Base-by-base conservation (phyloP, 2,329 filamentous ascomycete genomes). In the Aspergillus phoenicis region DNA sequence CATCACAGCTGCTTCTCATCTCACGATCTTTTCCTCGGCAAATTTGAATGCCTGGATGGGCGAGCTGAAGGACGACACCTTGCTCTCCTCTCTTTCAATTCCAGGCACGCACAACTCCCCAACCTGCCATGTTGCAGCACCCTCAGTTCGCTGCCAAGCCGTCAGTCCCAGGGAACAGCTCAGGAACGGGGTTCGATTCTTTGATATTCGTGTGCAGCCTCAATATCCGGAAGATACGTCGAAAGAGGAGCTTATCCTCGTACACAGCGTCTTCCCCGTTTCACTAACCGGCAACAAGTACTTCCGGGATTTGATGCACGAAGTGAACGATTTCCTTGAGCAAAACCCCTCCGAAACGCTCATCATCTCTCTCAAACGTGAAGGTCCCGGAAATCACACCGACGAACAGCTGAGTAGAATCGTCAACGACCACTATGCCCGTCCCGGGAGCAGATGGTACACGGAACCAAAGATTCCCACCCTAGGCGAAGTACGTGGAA, bases 61-160 rank as follows among this genome's bases (percentile, higher is more conserved):
- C 59, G 83, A 88, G 63, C 83, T 98, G 45, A 82, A 84, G 62
- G 86, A 93, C 70, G 83, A 87, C 20, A 89, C 87, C 55, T 87
- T 91, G 1, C 82, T 98, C 4, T 90, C 91, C 1, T 84, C 89
- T 2, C 86, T 99, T 53, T 95, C 90, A 53, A 95, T 98, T 64
- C 95, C 95, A 15, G 95, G 95, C 65, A 97, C 95, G 0, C 95
- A 99, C 82, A 98, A 99, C 79, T 91, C 91, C 17, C 91, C 95
- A 6, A 96, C 93, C 8, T 89, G 86, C 78, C 84, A 96, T 81
- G 84, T 86, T 52, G 93, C 95, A 11, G 84, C 97, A 5, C 95
- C 95, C 1, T 96, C 92, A 1, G 95, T 98, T 39, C 90, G 95
- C 41, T 98, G 95, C 77, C 95, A 99, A 79, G 89, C 91, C 36